A percentile compares a stretch with the other conserved stretches of the same genome.
phyloP scores from a whole-genome alignment of 1,139 yeast genomes.

The Debaryomyces psychrophilus region DNA sequence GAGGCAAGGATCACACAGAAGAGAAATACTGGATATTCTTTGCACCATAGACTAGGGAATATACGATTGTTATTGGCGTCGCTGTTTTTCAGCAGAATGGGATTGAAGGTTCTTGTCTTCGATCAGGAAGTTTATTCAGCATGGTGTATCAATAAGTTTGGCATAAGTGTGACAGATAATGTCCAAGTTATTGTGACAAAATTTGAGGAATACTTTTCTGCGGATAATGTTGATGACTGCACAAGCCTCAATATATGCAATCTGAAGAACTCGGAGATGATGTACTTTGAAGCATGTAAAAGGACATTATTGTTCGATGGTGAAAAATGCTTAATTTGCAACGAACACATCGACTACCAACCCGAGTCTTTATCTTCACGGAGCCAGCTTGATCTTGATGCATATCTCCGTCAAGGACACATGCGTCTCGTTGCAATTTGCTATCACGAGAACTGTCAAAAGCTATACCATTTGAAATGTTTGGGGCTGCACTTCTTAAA shows the following conservation, averaged over 20 bases:
- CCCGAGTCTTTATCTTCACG: slow-evolving; percentile 23
- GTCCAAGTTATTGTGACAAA: slow-evolving; percentile 14
- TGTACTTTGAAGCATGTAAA: slow-evolving; percentile 21
- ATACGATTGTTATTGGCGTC: slow-evolving; percentile 48
- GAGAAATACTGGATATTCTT: slow-evolving; percentile 36
- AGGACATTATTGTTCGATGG: slow-evolving; percentile 24
- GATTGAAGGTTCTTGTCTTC: slow-evolving; percentile 44
- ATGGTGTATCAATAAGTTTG: slow-evolving; percentile 36
- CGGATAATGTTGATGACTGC: not conserved
- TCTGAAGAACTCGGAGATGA: not conserved
- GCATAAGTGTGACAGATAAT: slow-evolving; percentile 18
- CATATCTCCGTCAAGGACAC: slow-evolving; percentile 13
- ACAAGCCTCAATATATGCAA: not conserved
- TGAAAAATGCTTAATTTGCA: slow-evolving; percentile 33
- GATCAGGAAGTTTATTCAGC: slow-evolving; percentile 25
- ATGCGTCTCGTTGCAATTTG: slow-evolving; percentile 40
- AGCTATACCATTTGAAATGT: slow-evolving; percentile 49
- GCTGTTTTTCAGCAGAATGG: slow-evolving; percentile 45
- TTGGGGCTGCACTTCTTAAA: slow-evolving; percentile 26
- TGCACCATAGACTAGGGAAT: slow-evolving; percentile 57
- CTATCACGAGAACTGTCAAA: slow-evolving; percentile 31
- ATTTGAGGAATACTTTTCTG: slow-evolving; percentile 17
- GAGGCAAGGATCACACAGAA: slow-evolving; percentile 28
- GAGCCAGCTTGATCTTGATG: slow-evolving; percentile 9
- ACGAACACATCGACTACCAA: slow-evolving; percentile 29